phyloP scores from a whole-genome alignment of 129 eudicot genomes.

The Pulicaria dysenterica region DNA sequence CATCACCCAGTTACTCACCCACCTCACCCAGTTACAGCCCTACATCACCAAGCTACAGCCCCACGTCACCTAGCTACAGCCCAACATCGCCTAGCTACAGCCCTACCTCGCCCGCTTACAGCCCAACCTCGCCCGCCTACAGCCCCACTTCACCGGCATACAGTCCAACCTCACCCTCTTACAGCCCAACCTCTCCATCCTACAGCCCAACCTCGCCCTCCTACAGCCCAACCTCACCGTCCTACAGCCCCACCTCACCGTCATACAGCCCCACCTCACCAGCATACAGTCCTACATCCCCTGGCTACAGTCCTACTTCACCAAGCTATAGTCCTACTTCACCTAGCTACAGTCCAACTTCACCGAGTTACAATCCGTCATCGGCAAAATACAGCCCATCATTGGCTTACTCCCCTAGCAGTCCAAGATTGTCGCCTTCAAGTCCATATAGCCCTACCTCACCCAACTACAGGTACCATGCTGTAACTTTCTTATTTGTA shows the following conservation, averaged over 20 bases:
- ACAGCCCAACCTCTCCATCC: constrained; percentile 81
- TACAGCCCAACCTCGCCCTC: constrained; percentile 89
- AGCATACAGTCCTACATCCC: constrained; percentile 81
- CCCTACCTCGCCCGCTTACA: constrained; percentile 85
- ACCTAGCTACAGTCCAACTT: constrained; percentile 83
- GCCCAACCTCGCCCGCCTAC: constrained; percentile 85
- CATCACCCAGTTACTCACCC: constrained; percentile 58
- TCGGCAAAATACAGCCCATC: constrained; percentile 92
- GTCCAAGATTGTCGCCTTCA: constrained; percentile 83
- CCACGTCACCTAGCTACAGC: constrained; percentile 81
- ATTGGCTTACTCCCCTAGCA: constrained; percentile 88
- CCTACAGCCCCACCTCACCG: constrained; percentile 88
- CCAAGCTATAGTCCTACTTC: constrained; percentile 88
- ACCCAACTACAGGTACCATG: constrained; percentile 82
- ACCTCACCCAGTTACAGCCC: constrained; percentile 73
- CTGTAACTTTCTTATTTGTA: not conserved
- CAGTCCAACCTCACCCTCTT: constrained; percentile 84
- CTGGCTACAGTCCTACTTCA: constrained; percentile 81
- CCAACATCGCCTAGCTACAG: constrained; percentile 87
- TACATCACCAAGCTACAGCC: constrained; percentile 67
- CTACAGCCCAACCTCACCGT: constrained; percentile 85
- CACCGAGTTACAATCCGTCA: constrained; percentile 82
- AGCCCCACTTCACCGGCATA: constrained; percentile 89
- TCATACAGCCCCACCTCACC: constrained; percentile 93
- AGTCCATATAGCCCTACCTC: constrained; percentile 95